Base-by-base conservation (phyloP, 371 early-diverging fungal species). In the Circinella minor region DNA sequence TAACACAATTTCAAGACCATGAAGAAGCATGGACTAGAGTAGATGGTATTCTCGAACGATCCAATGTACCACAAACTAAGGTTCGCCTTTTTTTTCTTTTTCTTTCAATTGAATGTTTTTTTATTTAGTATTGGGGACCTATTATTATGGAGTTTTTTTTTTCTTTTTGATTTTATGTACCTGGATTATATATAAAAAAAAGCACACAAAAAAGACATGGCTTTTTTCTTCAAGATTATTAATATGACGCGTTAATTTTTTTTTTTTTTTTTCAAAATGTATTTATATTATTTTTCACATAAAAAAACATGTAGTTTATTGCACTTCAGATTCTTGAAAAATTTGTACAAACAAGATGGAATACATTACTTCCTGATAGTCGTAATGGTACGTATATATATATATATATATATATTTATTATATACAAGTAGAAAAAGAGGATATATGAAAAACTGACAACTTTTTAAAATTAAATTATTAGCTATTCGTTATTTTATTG, bases 291-390 rank as follows among this genome's bases (percentile, higher is more conserved):
- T 57, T 62, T 68, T 47, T 57, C 4, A 17, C 46, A 37, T 10
- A n/a, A 14, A 10, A 63, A 17, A 43, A 47, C 36, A 38, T 17
- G 46, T 83, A 99, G 96, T 98, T 94, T 76, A 88, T 99, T 78
- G 99, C 99, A 46, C 88, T 99, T 55, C 94, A 95, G 74, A 92
- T 99, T 36, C 83, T 99, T 65, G 99, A 99, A 77, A 94, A 95
- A 74, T 90, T 98, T 34, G 93, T 99, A 70, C 97, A 98, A 81
- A 96, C 96, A 15, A 89, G 96, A 84, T 99, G 99, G 99, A 95
- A 95, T 76, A 88, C 95, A 11, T 89, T 99, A 55, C 94, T 95
- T 47, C 86, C 84, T 15, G 94, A 93, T 46, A 97, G 99, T 72
- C 89, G 96, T 72, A 90, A 91, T 71, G 98, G 98, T 89, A 88